Evolutionary conservation across 2,329 filamentous ascomycete genomes (phyloP).

Genomic region (Exophiala mesophila): DNA sequence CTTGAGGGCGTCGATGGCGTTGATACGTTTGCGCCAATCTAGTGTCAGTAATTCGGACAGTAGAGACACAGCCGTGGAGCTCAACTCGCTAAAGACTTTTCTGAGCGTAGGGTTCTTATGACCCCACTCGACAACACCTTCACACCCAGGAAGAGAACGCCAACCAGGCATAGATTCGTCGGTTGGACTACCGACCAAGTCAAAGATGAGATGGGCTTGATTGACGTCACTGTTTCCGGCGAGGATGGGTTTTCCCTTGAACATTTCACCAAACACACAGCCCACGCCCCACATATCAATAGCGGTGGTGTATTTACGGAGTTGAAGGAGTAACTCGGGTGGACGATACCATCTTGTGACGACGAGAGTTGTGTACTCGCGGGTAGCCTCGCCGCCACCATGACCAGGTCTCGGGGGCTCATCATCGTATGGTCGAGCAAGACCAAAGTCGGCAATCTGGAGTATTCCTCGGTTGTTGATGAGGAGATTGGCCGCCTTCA

Average conservation of each 20-base stretch:
- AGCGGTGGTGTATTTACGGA: constrained; percentile 90
- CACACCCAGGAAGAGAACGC: constrained; percentile 74
- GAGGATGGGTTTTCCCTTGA: constrained; percentile 86
- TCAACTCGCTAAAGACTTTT: constrained; percentile 68
- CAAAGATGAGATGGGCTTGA: constrained; percentile 90
- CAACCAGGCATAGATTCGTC: constrained; percentile 92
- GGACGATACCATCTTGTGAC: constrained; percentile 97
- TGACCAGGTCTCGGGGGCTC: constrained; percentile 68
- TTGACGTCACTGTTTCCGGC: constrained; percentile 82
- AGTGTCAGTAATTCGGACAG: constrained; percentile 78
- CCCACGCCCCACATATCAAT: constrained; percentile 99
- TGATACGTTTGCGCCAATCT: constrained; percentile 83
- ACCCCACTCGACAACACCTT: constrained; percentile 62
- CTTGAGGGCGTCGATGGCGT: constrained; percentile 86
- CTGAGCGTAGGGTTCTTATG: constrained; percentile 61
- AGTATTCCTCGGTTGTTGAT: constrained; percentile 92
- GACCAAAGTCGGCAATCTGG: constrained; percentile 94
- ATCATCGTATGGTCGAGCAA: constrained; percentile 90
- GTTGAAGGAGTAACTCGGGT: constrained; percentile 81
- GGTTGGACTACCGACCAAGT: constrained; percentile 81
- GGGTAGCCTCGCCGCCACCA: constrained; percentile 75
- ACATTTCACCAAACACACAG: constrained; percentile 99
- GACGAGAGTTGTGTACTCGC: constrained; percentile 94
- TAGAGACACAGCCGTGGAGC: constrained; percentile 69
- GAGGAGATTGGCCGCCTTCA: constrained; percentile 96